Conservation (phyloP, 345 rosid species). For the Camelina hispida region DNA sequence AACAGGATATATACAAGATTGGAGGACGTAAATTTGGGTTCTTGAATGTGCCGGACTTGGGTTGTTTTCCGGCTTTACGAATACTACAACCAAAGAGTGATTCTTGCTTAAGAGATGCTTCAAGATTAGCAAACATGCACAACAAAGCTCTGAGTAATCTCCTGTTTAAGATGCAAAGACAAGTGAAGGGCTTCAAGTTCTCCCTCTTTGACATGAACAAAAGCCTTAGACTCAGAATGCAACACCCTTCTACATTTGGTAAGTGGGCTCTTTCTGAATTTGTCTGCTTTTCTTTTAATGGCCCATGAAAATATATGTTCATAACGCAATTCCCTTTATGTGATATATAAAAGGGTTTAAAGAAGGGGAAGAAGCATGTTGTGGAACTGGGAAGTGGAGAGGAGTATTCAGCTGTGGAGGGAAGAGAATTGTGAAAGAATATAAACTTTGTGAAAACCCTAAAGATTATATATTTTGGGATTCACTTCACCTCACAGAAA, state of each 20-base stretch:
- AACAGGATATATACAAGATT: slow-evolving; percentile 59
- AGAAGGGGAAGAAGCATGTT: slow-evolving; percentile 70
- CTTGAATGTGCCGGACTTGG: slow-evolving; percentile 62
- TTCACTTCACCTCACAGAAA: slow-evolving; percentile 72
- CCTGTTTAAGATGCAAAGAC: slow-evolving; percentile 47
- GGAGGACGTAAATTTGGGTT: slow-evolving; percentile 85
- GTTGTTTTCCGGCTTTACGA: slow-evolving; percentile 72
- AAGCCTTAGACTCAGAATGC: slow-evolving; percentile 55
- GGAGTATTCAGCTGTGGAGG: slow-evolving; percentile 89
- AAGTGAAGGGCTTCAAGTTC: slow-evolving; percentile 64
- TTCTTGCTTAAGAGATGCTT: slow-evolving; percentile 58
- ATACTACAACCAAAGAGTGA: slow-evolving; percentile 38
- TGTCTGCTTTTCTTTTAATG: background rate
- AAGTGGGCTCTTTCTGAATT: slow-evolving; percentile 14
- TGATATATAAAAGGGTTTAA: slow-evolving; percentile 53
- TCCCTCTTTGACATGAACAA: slow-evolving; percentile 64
- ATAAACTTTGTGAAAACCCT: slow-evolving; percentile 64
- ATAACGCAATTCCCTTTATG: background rate
- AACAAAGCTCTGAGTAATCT: slow-evolving; percentile 59
- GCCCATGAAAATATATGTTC: background rate
- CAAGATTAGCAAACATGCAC: slow-evolving; percentile 58
- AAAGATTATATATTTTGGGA: slow-evolving; percentile 69
- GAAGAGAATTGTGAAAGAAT: slow-evolving; percentile 60
- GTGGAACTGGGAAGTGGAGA: slow-evolving; percentile 69
- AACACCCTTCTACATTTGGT: slow-evolving; percentile 71